Evolutionary conservation across 1,284 basidiomycete species (phyloP), one percentile per base, ranked within the genome.

Genomic region (Puccinia polysora): DNA sequence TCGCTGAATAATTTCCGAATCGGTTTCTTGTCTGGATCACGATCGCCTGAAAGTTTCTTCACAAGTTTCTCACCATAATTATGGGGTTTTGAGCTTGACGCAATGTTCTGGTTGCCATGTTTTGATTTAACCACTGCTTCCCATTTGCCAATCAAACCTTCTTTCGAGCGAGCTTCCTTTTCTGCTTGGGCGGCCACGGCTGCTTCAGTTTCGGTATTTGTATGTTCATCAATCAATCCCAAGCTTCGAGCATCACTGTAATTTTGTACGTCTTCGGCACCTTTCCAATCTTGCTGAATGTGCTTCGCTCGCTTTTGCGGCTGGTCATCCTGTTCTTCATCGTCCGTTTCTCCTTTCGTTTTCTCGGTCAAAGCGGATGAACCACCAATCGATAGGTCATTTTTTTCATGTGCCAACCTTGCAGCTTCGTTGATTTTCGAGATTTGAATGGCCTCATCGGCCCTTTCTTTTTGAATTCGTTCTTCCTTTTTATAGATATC

Each of bases 401-500:
- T 77, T 75, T 6, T 76, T 76, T 14, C 79, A 73, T 81, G 78
- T 1, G 80, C 74, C 4, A 76, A 75, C 43, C 75, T 75, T 5
- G 79, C 79, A n/a, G 79, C 77, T 77, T 78, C 34, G 10, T 97
- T 90, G 73, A 98, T 88, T 70, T 87, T 82, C 14, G 84, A 87
- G 84, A 97, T 90, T 78, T 96, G 90, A 74, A 86, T 83, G 76
- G 86, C 88, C 81, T 94, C 91, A 77, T 91, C 88, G 68, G 89
- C 90, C 58, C 84, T 84, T 76, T 96, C 93, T 80, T 88, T 87
- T 82, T 90, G 90, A 68, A 86, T 86, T 81, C 88, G 87, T 81
- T 93, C 90, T 4, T 92, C 89, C n/a, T 86, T 83, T 82, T 95
- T 95, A 84, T 98, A 98, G 34, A 97, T 85, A 50, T 89, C 86